Percentiles rank a stretch among this genome's conserved stretches.
phyloP scores from a whole-genome alignment of 257 asterid genomes.

The Galeopsis tetrahit region DNA sequence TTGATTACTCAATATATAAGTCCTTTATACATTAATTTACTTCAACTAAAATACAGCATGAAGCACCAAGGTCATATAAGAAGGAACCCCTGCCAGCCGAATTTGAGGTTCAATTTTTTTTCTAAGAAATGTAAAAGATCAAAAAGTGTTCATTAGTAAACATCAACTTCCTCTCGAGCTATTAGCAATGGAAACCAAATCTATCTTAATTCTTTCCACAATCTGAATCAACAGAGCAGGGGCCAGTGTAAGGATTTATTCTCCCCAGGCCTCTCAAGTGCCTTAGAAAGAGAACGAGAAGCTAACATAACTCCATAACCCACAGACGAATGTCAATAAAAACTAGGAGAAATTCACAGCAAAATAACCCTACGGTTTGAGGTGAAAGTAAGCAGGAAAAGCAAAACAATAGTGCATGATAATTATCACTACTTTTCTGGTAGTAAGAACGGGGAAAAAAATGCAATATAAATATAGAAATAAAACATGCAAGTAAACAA shows the following conservation, averaged over 20 bases:
- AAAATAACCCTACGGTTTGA: neutral
- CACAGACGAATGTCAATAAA: neutral
- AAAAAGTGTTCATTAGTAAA: neutral
- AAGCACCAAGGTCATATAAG: neutral
- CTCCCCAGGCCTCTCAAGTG: neutral
- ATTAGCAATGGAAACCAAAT: conserved; percentile 19
- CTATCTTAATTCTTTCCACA: neutral
- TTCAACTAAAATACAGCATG: conserved; percentile 15
- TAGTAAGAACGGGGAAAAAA: neutral
- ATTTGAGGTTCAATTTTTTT: conserved; percentile 16
- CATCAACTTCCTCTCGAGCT: conserved; percentile 10
- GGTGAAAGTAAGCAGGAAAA: neutral
- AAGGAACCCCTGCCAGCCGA: conserved; percentile 28
- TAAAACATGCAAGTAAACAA: neutral
- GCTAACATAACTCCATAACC: conserved; percentile 16
- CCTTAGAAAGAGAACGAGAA: neutral
- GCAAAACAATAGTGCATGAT: neutral
- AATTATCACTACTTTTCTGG: neutral
- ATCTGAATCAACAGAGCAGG: neutral
- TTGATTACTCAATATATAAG: conserved; percentile 12
- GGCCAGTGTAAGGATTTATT: neutral
- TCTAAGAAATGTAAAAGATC: conserved; percentile 16
- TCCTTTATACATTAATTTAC: neutral
- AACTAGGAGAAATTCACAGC: neutral
- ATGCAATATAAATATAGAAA: neutral